These are phyloP conservation scores for Musa balbisiana DNA, from an alignment of 202 grass and related monocot species.

Conservation along the genomic window DNA sequence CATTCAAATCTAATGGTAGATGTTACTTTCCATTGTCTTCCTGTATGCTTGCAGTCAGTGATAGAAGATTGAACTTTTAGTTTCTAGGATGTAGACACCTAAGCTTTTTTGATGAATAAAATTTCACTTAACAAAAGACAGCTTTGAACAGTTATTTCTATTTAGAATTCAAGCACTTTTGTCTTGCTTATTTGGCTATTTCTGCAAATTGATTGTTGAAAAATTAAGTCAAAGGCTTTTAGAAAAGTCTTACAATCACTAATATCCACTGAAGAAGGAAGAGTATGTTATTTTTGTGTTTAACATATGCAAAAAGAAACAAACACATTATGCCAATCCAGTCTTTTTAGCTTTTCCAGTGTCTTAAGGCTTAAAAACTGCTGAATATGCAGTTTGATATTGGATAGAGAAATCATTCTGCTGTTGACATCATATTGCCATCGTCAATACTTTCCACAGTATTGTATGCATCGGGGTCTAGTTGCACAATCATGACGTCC, in stretches of 20 bases:
- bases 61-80: background rate
- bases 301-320: background rate
- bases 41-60: background rate
- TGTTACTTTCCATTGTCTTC: background rate
- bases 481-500: background rate
- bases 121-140: background rate
- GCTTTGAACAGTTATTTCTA: background rate
- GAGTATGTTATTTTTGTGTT: background rate
- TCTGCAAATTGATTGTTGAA: background rate
- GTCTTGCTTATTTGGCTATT: background rate
- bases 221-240: background rate
- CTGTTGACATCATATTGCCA: background rate
- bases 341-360: too few relatives aligned
- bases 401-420: background rate
- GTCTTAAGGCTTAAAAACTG: too few relatives aligned
- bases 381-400: too few relatives aligned
- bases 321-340: too few relatives aligned
- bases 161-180: background rate
- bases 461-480: background rate
- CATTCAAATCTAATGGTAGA: background rate
- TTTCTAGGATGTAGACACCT: background rate
- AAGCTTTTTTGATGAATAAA: background rate
- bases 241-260: background rate
- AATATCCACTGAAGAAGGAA: background rate
- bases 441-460: background rate